These are phyloP conservation scores for Alisma plantagoaquatica DNA, from an alignment of 106 monocot genomes.

Conservation along the genomic window DNA sequence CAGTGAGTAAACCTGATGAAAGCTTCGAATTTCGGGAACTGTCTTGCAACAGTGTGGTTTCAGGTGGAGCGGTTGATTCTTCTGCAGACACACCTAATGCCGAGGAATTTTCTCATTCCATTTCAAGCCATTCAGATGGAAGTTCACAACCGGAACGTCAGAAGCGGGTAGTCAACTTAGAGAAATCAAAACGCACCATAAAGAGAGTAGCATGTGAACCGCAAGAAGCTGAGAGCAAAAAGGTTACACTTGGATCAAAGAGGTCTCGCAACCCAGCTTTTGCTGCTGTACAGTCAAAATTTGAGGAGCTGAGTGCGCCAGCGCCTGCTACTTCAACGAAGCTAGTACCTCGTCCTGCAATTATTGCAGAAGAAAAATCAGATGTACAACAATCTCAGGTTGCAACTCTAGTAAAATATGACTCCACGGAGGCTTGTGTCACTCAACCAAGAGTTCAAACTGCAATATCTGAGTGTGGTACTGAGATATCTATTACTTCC, in stretches of 20 bases:
- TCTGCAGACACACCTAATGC: background rate
- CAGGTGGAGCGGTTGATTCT: background rate
- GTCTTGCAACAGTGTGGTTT: background rate
- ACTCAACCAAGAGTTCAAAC: constrained; percentile 22
- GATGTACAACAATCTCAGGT: background rate
- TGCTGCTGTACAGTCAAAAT: constrained; percentile 86
- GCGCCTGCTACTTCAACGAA: background rate
- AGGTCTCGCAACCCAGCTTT: constrained; percentile 63
- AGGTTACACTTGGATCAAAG: constrained; percentile 18
- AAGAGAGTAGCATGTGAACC: constrained; percentile 19
- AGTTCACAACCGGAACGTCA: constrained; percentile 10
- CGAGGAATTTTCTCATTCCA: constrained; percentile 3
- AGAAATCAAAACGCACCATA: constrained; percentile 8
- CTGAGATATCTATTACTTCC: constrained; percentile 90
- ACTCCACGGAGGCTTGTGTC: constrained; percentile 6
- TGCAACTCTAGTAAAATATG: constrained; percentile 18
- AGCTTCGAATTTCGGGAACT: background rate
- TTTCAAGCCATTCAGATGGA: constrained; percentile 12
- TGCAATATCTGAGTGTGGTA: constrained; percentile 76
- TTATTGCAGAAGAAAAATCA: background rate
- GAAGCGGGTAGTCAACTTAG: constrained; percentile 9
- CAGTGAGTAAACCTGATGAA: background rate
- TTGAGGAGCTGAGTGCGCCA: constrained; percentile 68
- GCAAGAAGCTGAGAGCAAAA: constrained; percentile 40
- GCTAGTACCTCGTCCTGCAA: background rate